Conservation (phyloP, 352 stramenopile species). For the Phytopythium cucurbitacearum region DNA sequence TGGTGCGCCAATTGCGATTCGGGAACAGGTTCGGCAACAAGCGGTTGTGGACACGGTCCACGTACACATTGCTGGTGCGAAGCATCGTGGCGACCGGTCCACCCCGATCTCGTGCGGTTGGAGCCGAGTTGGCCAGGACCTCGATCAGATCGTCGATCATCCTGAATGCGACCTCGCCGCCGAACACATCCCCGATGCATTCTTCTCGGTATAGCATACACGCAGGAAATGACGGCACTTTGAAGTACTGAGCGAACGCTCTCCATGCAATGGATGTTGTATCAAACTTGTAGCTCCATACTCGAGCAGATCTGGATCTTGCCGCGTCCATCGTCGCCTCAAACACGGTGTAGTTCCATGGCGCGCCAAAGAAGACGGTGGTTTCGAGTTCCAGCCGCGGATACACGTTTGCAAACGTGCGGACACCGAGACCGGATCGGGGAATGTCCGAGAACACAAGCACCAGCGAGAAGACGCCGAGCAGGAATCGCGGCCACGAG, state of each 20-base stretch:
- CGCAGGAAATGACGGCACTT: constrained; percentile 12
- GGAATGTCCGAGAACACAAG: constrained; percentile 30
- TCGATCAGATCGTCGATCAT: constrained; percentile 34
- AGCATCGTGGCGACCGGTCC: constrained; percentile 9
- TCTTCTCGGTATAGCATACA: constrained; percentile 24
- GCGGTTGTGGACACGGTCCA: constrained; percentile 39
- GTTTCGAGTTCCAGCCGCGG: constrained; percentile 23
- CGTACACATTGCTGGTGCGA: constrained; percentile 19
- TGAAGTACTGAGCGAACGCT: constrained; percentile 18
- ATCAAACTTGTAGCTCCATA: constrained; percentile 37
- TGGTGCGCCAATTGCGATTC: constrained; percentile 24
- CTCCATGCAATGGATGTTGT: constrained; percentile 25
- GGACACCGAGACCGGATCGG: constrained; percentile 24
- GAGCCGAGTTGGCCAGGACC: neutral
- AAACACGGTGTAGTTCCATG: constrained; percentile 27
- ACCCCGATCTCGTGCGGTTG: neutral
- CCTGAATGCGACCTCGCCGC: constrained; percentile 13
- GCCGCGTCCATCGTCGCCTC: constrained; percentile 10
- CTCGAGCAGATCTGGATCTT: constrained; percentile 7
- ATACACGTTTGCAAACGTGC: constrained; percentile 9
- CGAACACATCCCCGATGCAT: constrained; percentile 9
- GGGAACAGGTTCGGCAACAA: constrained; percentile 25
- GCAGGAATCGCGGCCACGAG: constrained; percentile 16
- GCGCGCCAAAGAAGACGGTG: constrained; percentile 18
- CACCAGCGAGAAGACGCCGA: constrained; percentile 19